A percentile compares a stretch with the other conserved stretches of the same genome.
phyloP scores from a whole-genome alignment of 768 basidiomycete genomes.

The Leccinum variicolor region DNA sequence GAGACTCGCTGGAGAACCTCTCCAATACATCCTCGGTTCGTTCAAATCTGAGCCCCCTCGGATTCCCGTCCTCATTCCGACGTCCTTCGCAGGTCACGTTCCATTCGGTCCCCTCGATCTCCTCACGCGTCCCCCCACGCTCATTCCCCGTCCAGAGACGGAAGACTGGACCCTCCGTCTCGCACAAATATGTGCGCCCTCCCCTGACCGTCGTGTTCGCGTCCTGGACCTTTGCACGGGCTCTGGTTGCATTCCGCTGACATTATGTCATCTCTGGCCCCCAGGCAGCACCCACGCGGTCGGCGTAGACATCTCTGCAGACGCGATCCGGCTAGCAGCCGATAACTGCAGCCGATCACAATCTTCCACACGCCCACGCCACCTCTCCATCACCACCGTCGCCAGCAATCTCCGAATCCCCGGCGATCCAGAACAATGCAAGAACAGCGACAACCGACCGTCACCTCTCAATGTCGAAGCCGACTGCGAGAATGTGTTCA shows the following conservation, averaged over 20 bases:
- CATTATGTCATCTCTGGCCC: conserved; percentile 69
- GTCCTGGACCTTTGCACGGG: conserved; percentile 93
- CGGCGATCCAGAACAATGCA: background rate
- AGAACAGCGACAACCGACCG: background rate
- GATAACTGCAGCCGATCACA: conserved; percentile 39
- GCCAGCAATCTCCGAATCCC: conserved; percentile 3
- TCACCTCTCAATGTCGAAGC: background rate
- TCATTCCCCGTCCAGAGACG: conserved; percentile 96
- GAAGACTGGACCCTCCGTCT: conserved; percentile 76
- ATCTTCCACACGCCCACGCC: conserved; percentile 9
- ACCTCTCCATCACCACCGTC: conserved; percentile 8
- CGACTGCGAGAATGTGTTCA: conserved; percentile 27
- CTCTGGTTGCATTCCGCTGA: conserved; percentile 85
- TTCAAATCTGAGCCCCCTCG: background rate
- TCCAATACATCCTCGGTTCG: conserved; percentile 89
- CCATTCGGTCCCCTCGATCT: conserved; percentile 86
- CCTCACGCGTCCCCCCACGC: conserved; percentile 68
- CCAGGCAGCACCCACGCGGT: conserved; percentile 50
- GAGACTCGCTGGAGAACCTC: conserved; percentile 67
- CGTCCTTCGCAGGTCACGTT: conserved; percentile 51
- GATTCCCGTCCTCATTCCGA: background rate
- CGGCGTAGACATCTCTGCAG: conserved; percentile 66
- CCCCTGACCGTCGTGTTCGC: conserved; percentile 28
- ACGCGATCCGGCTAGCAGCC: conserved; percentile 49
- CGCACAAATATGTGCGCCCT: conserved; percentile 42